Conservation (phyloP, 257 asterid genomes). For the Fraxinus quadrangulata region DNA sequence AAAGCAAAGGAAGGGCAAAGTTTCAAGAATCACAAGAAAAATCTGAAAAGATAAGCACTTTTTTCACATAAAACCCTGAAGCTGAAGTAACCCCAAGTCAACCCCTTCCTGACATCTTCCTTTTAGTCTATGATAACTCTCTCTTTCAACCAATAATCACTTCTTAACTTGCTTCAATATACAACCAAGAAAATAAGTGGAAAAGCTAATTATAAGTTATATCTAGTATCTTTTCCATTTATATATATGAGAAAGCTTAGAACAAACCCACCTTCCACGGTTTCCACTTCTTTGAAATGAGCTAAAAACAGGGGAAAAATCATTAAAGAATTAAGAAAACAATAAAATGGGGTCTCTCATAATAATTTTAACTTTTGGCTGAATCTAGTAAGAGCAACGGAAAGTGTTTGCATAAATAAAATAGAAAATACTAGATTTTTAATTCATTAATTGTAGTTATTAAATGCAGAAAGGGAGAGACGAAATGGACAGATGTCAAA, state of each 20-base stretch:
- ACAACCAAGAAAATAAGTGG: slow-evolving; percentile 27
- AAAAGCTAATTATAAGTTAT: slow-evolving; percentile 12
- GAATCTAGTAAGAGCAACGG: slow-evolving; percentile 34
- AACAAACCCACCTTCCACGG: slow-evolving; percentile 31
- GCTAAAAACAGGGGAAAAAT: slow-evolving; percentile 29
- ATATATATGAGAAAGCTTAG: slow-evolving; percentile 3
- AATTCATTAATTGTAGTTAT: slow-evolving; percentile 14
- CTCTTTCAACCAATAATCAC: slow-evolving; percentile 46
- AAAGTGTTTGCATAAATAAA: slow-evolving; percentile 7
- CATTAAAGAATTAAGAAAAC: slow-evolving; percentile 23
- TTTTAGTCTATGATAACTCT: slow-evolving; percentile 36
- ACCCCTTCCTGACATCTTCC: slow-evolving; percentile 47
- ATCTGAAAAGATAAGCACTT: slow-evolving; percentile 50
- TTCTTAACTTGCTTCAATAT: slow-evolving; percentile 27
- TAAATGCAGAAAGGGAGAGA: slow-evolving; percentile 22
- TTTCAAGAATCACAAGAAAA: slow-evolving; percentile 69
- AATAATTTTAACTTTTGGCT: slow-evolving; percentile 6
- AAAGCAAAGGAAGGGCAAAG: slow-evolving; percentile 40
- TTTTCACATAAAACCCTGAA: slow-evolving; percentile 62
- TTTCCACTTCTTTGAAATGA: slow-evolving; percentile 27
- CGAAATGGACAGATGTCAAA: slow-evolving; percentile 40
- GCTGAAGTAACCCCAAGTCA: slow-evolving; percentile 82
- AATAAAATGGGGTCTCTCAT: background rate
- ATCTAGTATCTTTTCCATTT: slow-evolving; percentile 11
- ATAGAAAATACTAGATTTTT: background rate